Percentiles rank a stretch among this genome's conserved stretches.
These are phyloP conservation scores for Tulasnella calospora DNA, from an alignment of 768 basidiomycete species.

Conservation along the genomic window DNA sequence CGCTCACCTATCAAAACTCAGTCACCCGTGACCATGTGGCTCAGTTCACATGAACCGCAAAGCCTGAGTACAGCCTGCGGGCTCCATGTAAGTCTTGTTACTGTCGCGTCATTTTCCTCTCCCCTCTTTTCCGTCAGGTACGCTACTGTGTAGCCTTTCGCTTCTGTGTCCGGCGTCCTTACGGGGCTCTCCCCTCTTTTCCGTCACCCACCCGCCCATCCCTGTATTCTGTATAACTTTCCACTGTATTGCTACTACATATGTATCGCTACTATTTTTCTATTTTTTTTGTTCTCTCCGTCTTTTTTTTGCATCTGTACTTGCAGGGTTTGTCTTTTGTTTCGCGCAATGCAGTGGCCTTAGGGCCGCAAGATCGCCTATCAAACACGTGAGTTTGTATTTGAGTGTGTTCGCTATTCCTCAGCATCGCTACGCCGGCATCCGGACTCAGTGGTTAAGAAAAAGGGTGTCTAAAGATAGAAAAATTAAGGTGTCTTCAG, in stretches of 20 bases:
- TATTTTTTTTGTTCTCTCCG: background rate
- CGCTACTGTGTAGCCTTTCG: background rate
- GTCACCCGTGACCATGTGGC: background rate
- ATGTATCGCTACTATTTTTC: background rate
- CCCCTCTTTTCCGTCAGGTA: background rate
- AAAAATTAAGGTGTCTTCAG: too few species aligned
- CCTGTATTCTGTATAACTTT: background rate
- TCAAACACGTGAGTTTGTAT: background rate
- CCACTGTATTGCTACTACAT: background rate
- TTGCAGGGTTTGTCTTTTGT: background rate
- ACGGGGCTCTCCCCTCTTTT: conserved; percentile 2
- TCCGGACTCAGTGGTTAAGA: background rate
- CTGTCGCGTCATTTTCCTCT: background rate
- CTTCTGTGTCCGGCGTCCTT: background rate
- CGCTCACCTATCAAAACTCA: background rate
- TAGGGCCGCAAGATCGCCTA: background rate
- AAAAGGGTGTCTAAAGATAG: too few species aligned
- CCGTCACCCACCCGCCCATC: background rate
- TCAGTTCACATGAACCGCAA: background rate
- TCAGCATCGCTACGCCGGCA: background rate
- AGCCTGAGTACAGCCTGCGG: background rate
- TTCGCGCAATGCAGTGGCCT: background rate
- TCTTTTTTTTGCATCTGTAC: background rate
- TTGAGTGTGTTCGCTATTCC: background rate
- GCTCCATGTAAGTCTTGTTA: background rate